Evolutionary conservation across 1,284 basidiomycete species (phyloP), one percentile per base, ranked within the genome.

Genomic region (Papiliotrema terrestris): DNA sequence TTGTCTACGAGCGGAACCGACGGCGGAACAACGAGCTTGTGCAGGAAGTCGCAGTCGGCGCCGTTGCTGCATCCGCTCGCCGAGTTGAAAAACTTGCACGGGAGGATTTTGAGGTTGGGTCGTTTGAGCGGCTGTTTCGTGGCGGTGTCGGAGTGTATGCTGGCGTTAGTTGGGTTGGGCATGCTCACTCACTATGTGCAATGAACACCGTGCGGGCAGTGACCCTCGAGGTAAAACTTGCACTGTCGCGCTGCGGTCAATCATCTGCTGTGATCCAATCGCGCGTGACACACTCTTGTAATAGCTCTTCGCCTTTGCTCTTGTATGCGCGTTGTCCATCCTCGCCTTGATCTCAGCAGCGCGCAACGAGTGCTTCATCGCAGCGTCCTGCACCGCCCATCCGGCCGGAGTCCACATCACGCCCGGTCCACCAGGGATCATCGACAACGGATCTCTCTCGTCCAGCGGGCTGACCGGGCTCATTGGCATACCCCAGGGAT

Each of bases 1-100:
- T 58, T 55, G 13, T 68, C 61, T 1, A 71, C 61, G 9, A 67
- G 51, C 3, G 61, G 62, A 0, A 57, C 65, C 8, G 57, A 55
- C 2, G 57, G 54, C 4, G 74, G 73, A 8, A 75, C 59, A 22
- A 76, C 69, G 22, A 59, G 58, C 15, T 64, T 62, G 47, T 77
- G 75, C 23, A 73, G 53, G 58, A 74, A 76, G 0, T 55, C 38
- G 54, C 75, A 77, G 15, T 58, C 39, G 15, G 59, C 62, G n/a
- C 67, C 66, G 39, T 65, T 67, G n/a, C 49, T 51, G 45, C 75
- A 77, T 1, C 74, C 75, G 15, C 52, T 36, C 2, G 65, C 45
- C 13, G 69, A 72, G 62, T 77, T 77, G 68, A 63, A 76, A 56
- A 72, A 74, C 58, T 73, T 68, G 60, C 69, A 74, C 1, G 68